Evolutionary conservation across 768 basidiomycete genomes (phyloP), one percentile per base, ranked within the genome.

Genomic region (Termitomyces sp.): DNA sequence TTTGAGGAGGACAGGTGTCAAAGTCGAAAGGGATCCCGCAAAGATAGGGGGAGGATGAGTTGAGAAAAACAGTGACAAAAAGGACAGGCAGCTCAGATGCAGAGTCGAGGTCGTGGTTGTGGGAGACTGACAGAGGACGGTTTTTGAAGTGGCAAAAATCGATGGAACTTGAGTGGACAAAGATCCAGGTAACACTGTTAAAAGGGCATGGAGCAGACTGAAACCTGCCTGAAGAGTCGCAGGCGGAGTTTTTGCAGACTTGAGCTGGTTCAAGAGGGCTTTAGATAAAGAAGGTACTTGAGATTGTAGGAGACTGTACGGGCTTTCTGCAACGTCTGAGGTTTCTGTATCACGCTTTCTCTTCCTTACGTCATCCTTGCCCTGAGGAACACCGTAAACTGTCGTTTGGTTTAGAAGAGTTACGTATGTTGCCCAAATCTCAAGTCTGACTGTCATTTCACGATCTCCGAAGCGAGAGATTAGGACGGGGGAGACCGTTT

Each of bases 381-480:
- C 71, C 60, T 84, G 83, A 1, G 81, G 75, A 2, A 81, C 69
- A 10, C 86, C 91, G 59, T 93, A 94, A 48, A 92, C 76, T 22
- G 81, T 78, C 1, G 94, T 95, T 73, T 96, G 95, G 51, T 81
- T 89, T 41, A 99, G 80, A 12, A 99, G 80, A 0, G 81, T 74
- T 34, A 81, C 83, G 67, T 95, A 95, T 0, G 96, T 88, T 0
- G 87, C 78, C 88, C 96, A 95, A 16, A 98, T 80, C 69, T 99
- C 97, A 29, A 97, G 75, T 33, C 90, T 83, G 31, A 98, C 97
- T 4, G 91, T 96, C 66, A 94, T 90, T 73, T 99, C 97, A 45
- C 97, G 87, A 70, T 99, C 97, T 41, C 86, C 87, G 62, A 98
- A 95, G 33, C 96, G 83, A 3, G 92, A 87, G 56, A 97, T 94